These are phyloP conservation scores for Apocynum venetum DNA, from an alignment of 257 asterid genomes.

Conservation along the genomic window DNA sequence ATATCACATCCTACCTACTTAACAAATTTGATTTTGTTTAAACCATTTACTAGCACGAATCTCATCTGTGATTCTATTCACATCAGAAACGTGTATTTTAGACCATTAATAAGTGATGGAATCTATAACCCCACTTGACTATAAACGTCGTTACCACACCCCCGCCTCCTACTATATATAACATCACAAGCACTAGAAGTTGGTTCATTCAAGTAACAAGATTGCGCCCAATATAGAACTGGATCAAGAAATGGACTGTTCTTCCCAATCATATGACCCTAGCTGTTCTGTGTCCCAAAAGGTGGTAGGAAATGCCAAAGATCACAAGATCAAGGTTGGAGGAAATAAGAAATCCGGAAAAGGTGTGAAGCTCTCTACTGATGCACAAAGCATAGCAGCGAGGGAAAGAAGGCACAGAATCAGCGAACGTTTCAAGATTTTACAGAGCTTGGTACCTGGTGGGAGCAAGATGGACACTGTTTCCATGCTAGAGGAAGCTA, in stretches of 20 bases:
- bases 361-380: conserved; percentile 57
- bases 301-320: conserved; percentile 8
- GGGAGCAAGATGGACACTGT: conserved; percentile 76
- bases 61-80: background rate
- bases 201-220: background rate
- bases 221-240: background rate
- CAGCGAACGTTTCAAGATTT: conserved; percentile 75
- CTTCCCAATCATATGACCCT: too few species aligned
- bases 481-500: conserved; percentile 80
- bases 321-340: background rate
- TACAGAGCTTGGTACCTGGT: conserved; percentile 74
- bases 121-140: conserved; percentile 1
- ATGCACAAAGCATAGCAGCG: conserved; percentile 85
- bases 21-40: too few species aligned
- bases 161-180: too few species aligned
- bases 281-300: too few species aligned
- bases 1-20: background rate
- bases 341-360: conserved; percentile 10
- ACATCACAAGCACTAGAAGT: background rate
- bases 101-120: background rate
- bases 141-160: too few species aligned
- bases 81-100: background rate
- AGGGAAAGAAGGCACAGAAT: conserved; percentile 76
- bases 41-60: background rate
- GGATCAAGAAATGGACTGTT: background rate